Evolutionary conservation across 176 grass and related monocot species (phyloP).

Genomic region (Aegilops sharonensis): DNA sequence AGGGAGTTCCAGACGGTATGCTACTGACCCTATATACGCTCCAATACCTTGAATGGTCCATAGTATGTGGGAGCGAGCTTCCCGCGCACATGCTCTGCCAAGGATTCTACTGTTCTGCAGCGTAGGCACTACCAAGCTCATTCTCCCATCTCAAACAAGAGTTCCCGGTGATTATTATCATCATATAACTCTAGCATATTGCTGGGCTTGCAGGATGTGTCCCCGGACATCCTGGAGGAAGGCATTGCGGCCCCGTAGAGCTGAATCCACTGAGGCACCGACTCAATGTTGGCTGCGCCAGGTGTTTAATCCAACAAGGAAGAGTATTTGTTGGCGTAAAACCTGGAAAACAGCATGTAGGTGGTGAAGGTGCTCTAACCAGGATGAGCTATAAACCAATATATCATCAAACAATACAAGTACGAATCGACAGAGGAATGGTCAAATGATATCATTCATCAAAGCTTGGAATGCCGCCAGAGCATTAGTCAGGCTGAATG

Average conservation of each 20-base stretch:
- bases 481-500: background rate
- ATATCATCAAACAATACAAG: background rate
- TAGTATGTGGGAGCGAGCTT: background rate
- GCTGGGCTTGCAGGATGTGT: background rate
- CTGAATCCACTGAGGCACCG: background rate
- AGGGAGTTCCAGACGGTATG: background rate
- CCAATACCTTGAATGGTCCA: background rate
- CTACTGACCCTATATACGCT: background rate
- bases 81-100: background rate
- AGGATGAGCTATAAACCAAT: background rate
- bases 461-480: background rate
- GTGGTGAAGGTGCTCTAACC: background rate
- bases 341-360: background rate
- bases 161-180: background rate
- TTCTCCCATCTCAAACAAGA: background rate
- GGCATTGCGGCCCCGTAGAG: background rate
- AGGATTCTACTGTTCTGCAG: background rate
- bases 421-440: background rate
- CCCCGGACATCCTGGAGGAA: background rate
- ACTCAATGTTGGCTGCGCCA: background rate
- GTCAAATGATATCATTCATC: background rate
- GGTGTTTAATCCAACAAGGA: background rate
- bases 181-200: background rate
- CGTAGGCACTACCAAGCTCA: background rate
- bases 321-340: background rate